Evolutionary conservation across 495 filamentous ascomycete genomes (phyloP).

Genomic region (Annulohypoxylon moriforme): DNA sequence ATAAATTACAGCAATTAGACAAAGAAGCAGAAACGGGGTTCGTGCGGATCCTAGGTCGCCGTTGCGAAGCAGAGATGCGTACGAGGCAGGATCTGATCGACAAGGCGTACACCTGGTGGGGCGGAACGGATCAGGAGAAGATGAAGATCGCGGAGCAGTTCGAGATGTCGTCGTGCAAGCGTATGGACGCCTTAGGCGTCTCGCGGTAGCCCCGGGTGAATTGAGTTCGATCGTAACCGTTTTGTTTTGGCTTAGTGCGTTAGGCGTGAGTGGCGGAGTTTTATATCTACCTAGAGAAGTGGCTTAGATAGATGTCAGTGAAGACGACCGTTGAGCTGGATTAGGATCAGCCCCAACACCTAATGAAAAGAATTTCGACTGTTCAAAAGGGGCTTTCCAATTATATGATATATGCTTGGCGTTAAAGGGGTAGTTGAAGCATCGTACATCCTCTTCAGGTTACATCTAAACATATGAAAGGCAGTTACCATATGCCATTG

Average conservation of each 20-base stretch:
- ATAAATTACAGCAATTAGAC: constrained; percentile 79
- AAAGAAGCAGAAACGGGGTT: constrained; percentile 78
- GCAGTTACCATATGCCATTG: no score
- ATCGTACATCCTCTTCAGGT: no score
- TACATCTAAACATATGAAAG: no score
- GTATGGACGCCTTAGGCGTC: constrained; percentile 47
- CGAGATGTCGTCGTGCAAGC: constrained; percentile 54
- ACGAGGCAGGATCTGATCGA: constrained; percentile 73
- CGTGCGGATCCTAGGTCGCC: constrained; percentile 69
- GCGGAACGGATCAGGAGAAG: constrained; percentile 74
- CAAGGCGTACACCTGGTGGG: constrained; percentile 91
- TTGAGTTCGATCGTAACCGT: no score
- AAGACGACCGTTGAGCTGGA: not conserved
- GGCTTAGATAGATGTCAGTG: not conserved
- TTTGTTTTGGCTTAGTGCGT: not conserved
- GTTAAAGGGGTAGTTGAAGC: not conserved
- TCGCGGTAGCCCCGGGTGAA: constrained; percentile 36
- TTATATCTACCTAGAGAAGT: not conserved
- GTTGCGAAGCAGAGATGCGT: constrained; percentile 78
- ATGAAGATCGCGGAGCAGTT: constrained; percentile 64
- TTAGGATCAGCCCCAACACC: not conserved
- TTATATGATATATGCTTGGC: not conserved
- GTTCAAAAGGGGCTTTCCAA: not conserved
- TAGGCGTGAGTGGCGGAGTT: not conserved
- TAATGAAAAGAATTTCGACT: constrained; percentile 6